phyloP scores from a whole-genome alignment of 2,329 filamentous ascomycete genomes.

The Trichoderma harzianum region DNA sequence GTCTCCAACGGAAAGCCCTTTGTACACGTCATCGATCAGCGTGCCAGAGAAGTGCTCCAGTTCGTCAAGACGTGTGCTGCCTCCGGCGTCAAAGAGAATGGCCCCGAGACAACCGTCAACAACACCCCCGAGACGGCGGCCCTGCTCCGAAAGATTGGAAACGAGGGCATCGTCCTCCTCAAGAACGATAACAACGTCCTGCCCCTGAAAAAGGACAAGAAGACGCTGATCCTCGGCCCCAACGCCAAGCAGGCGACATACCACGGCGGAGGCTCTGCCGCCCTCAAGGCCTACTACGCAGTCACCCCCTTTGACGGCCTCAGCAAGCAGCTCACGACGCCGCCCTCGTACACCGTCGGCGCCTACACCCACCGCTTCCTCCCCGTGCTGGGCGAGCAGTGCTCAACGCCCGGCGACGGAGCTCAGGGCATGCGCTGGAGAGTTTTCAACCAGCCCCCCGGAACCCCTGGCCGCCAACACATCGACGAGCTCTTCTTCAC shows the following conservation, averaged over 20 bases:
- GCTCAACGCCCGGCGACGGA: constrained; percentile 50
- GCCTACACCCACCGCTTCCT: constrained; percentile 63
- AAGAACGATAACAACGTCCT: constrained; percentile 67
- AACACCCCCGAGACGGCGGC: constrained; percentile 61
- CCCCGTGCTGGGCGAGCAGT: constrained; percentile 52
- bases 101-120: constrained; percentile 48
- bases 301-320: constrained; percentile 72
- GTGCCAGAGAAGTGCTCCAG: constrained; percentile 56
- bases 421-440: constrained; percentile 59
- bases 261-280: constrained; percentile 64
- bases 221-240: constrained; percentile 55
- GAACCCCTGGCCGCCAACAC: constrained; percentile 42
- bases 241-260: constrained; percentile 56
- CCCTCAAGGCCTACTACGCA: constrained; percentile 60
- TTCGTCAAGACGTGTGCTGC: constrained; percentile 56
- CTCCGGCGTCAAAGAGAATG: constrained; percentile 52
- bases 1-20: constrained; percentile 55
- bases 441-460: constrained; percentile 58
- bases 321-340: constrained; percentile 45
- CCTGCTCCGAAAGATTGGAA: constrained; percentile 62
- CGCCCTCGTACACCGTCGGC: constrained; percentile 54
- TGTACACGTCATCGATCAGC: constrained; percentile 52
- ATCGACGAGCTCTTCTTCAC: constrained; percentile 49
- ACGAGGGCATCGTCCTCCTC: constrained; percentile 68
- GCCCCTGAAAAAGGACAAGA: constrained; percentile 61